Conservation (phyloP, 495 filamentous ascomycete genomes). For the Hypoxylon rickii region DNA sequence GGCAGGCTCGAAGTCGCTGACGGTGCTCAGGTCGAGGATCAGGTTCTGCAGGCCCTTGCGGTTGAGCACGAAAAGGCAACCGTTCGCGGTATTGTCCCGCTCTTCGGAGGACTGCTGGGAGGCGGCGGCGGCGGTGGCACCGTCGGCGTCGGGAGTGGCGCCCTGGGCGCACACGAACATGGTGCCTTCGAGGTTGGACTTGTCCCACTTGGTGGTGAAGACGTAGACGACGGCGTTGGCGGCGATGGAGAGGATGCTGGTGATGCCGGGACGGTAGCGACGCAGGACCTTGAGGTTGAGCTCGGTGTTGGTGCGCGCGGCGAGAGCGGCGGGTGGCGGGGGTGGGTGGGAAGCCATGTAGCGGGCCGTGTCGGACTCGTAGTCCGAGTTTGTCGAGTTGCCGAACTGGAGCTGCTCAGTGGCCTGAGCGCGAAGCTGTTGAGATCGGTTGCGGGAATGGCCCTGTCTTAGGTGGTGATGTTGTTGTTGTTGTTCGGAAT, state of each 20-base stretch:
- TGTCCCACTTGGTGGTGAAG: constrained; percentile 77
- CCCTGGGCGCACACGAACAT: constrained; percentile 76
- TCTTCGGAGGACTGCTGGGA: constrained; percentile 7
- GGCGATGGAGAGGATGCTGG: constrained; percentile 71
- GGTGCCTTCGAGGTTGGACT: constrained; percentile 74
- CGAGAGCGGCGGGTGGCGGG: constrained; percentile 41
- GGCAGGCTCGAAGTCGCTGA: constrained; percentile 48
- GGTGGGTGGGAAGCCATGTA: constrained; percentile 35
- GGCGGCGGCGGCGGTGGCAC: constrained; percentile 16
- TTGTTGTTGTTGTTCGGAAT: constrained; percentile 28
- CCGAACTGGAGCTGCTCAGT: constrained; percentile 8
- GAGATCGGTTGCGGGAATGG: constrained; percentile 28
- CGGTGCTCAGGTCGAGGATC: constrained; percentile 43
- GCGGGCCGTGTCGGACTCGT: constrained; percentile 59
- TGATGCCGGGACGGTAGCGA: constrained; percentile 71
- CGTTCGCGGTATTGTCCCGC: constrained; percentile 21
- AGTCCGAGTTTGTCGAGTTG: constrained; percentile 59
- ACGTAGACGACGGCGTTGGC: constrained; percentile 79
- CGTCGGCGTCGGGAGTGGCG: too few relatives aligned
- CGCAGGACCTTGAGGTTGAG: constrained; percentile 80
- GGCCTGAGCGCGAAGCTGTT: constrained; percentile 27
- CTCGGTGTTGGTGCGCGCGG: constrained; percentile 70
- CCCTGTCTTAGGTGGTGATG: constrained; percentile 20
- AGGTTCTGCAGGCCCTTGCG: constrained; percentile 51
- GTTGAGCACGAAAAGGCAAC: constrained; percentile 53